These are phyloP conservation scores for Porcisia hertigi DNA, from an alignment of 208 protist species.

Conservation along the genomic window DNA sequence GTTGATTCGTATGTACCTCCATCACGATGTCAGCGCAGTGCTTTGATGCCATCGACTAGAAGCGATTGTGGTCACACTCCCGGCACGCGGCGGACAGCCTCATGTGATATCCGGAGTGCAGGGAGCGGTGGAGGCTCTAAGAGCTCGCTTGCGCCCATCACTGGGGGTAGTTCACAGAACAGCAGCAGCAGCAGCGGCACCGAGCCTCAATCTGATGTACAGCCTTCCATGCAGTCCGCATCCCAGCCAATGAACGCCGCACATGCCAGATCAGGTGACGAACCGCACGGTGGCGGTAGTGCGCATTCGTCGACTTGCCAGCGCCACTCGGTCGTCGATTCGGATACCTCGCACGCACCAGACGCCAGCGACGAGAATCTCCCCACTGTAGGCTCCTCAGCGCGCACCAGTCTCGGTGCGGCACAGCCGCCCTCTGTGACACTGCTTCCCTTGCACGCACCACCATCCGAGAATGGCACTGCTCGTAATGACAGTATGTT, in stretches of 20 bases:
- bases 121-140: not conserved
- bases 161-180: not conserved
- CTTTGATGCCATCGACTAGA: constrained; percentile 16
- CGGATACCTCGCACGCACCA: not conserved
- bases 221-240: not conserved
- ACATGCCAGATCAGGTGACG: not conserved
- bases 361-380: not conserved
- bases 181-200: no score
- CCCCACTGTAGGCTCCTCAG: not conserved
- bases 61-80: constrained; percentile 11
- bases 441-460: not conserved
- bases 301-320: not conserved
- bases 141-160: not conserved
- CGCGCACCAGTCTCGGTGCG: not conserved
- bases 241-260: not conserved
- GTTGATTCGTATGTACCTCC: not conserved
- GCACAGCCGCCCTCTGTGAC: not conserved
- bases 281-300: not conserved
- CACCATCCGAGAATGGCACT: not conserved
- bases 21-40: constrained; percentile 8
- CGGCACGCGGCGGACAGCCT: not conserved
- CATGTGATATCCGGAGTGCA: not conserved
- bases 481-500: not conserved
- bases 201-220: not conserved
- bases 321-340: not conserved